These are phyloP conservation scores for Verticillium tricorpus DNA, from an alignment of 2,329 filamentous ascomycete species.

Conservation along the genomic window DNA sequence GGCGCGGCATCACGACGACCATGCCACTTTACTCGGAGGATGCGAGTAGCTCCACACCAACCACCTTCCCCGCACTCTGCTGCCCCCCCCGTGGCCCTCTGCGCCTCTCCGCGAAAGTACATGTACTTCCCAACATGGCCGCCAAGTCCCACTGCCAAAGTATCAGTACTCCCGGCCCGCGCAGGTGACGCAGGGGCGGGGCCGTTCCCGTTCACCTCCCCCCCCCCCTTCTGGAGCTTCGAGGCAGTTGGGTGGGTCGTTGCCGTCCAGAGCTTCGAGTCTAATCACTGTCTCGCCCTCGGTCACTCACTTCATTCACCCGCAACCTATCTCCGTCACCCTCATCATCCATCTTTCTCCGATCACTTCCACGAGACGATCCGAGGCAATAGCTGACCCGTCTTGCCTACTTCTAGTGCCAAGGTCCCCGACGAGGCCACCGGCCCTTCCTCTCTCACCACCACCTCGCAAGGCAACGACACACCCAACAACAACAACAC, in stretches of 20 bases:
- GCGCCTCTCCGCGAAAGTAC: neutral
- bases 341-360: neutral
- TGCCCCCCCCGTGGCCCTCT: neutral
- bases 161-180: neutral
- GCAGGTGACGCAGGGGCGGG: neutral
- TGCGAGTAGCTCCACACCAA: neutral
- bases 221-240: neutral
- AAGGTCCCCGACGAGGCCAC: neutral
- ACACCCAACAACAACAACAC: neutral
- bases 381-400: neutral
- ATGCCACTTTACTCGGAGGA: neutral
- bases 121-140: neutral
- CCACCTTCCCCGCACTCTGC: neutral
- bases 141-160: neutral
- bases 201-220: neutral
- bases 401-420: neutral
- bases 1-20: neutral
- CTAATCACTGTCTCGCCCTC: neutral
- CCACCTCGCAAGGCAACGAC: neutral
- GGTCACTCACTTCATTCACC: neutral
- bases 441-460: neutral
- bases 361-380: slow-evolving; percentile 5
- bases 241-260: neutral
- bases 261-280: neutral
- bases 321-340: neutral